These are phyloP conservation scores for Phaffia australis DNA, from an alignment of 768 basidiomycete genomes.

Conservation along the genomic window DNA sequence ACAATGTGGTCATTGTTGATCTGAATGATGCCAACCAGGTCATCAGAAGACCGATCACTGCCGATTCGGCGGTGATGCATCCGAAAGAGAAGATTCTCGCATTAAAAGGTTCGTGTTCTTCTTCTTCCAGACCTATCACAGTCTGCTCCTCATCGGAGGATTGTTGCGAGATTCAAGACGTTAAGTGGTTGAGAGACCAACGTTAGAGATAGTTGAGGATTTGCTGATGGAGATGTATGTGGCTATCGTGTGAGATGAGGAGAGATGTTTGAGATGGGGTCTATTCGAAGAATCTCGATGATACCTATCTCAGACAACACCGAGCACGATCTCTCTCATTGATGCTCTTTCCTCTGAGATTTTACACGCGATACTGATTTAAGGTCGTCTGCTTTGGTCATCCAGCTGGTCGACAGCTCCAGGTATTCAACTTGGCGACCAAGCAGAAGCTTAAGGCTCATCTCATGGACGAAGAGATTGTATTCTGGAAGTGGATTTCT, in stretches of 20 bases:
- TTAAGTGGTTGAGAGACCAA: too few relatives aligned
- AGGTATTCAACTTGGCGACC: slow-evolving; percentile 94
- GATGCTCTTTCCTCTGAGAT: neutral
- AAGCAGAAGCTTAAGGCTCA: slow-evolving; percentile 98
- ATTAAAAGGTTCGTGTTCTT: slow-evolving; percentile 65
- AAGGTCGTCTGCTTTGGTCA: neutral
- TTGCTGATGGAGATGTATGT: too few relatives aligned
- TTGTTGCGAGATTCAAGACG: too few relatives aligned
- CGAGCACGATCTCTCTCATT: neutral
- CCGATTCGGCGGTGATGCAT: slow-evolving; percentile 99
- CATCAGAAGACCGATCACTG: slow-evolving; percentile 73
- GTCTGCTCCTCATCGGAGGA: too few relatives aligned
- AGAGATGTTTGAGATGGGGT: too few relatives aligned
- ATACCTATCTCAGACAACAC: neutral
- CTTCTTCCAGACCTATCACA: neutral
- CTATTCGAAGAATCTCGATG: neutral
- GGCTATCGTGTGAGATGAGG: too few relatives aligned
- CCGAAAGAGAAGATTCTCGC: slow-evolving; percentile 93
- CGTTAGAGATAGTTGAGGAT: too few relatives aligned
- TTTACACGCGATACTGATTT: slow-evolving; percentile 8
- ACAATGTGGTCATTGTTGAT: slow-evolving; percentile 98
- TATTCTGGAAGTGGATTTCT: slow-evolving; percentile 98
- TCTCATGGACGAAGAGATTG: slow-evolving; percentile 80
- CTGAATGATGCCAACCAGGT: slow-evolving; percentile 95
- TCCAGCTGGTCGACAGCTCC: slow-evolving; percentile 83